Base-by-base conservation (phyloP, 2,329 filamentous ascomycete genomes). In the Aspergillus latus region DNA sequence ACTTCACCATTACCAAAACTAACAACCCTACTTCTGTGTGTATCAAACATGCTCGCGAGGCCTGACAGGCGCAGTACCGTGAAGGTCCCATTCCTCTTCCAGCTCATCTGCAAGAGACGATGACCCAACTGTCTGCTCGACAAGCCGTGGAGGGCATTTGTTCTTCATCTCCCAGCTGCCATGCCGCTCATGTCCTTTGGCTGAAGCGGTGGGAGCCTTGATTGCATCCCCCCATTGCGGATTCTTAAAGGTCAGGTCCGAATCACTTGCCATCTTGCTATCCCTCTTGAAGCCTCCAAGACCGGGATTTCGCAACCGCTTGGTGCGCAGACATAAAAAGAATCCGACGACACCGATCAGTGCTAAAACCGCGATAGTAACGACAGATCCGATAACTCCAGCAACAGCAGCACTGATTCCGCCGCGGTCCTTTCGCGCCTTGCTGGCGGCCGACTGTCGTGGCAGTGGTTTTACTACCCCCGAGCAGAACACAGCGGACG, bases 161-260 rank as follows among this genome's bases (percentile, higher is more conserved):
- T 72, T 62, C 52, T 75, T 74, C 68, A 85, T 67, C 65, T 85
- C 83, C 83, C 83, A 85, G 58, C 82, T 84, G 0, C 80, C 82
- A 15, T 79, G 72, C 43, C 82, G 71, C 68, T 84, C 82, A 65
- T 84, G 78, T 1, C 76, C 75, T 13, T 70, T 72, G 16, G 71
- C 66, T 54, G 65, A 56, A 6, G 69, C 64, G 5, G 67, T 67
- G 54, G 68, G 68, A n/a, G 67, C 68, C 42, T 70, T 70, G 51
- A 64, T 66, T 8, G 64, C 74, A 1, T 71, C 76, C 5, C 45
- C 52, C 53, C 76, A 76, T 48, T 76, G 76, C 1, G 76, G 68
- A 15, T 63, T 62, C 13, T 61, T 63, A 49, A 82, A 70, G 2
- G 72, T 74, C 32, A 84, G 64, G 65, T 85, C 83, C 3, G 74